A percentile compares a stretch with the other conserved stretches of the same genome.
Evolutionary conservation across 768 basidiomycete species (phyloP).

Genomic region (Lentinula sp.): DNA sequence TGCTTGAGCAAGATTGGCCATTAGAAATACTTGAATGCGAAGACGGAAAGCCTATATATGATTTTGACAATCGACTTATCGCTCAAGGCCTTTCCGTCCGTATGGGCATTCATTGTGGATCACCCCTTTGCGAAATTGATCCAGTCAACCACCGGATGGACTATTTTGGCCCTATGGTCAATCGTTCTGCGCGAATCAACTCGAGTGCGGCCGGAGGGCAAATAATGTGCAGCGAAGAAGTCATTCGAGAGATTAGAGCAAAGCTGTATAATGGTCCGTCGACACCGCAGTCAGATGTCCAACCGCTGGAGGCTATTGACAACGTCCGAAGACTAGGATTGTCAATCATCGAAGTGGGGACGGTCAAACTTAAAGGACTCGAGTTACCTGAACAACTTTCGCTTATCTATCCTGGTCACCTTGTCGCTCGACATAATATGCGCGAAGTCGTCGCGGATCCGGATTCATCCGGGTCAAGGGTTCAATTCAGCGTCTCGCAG

Average conservation of each 20-base stretch:
- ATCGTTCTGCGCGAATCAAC: slow-evolving; percentile 82
- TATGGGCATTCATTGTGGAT: slow-evolving; percentile 96
- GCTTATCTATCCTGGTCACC: slow-evolving; percentile 70
- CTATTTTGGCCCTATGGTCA: slow-evolving; percentile 96
- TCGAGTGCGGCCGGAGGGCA: slow-evolving; percentile 86
- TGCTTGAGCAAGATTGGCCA: slow-evolving; percentile 86
- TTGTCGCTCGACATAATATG: slow-evolving; percentile 67
- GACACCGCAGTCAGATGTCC: slow-evolving; percentile 54
- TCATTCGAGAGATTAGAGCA: slow-evolving; percentile 75
- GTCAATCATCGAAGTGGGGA: slow-evolving; percentile 71
- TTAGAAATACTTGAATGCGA: slow-evolving; percentile 88
- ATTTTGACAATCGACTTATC: slow-evolving; percentile 59
- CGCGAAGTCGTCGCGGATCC: slow-evolving; percentile 28
- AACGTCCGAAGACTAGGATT: slow-evolving; percentile 71
- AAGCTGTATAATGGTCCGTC: slow-evolving; percentile 51
- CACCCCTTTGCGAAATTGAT: slow-evolving; percentile 86
- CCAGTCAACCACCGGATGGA: slow-evolving; percentile 94
- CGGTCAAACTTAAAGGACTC: slow-evolving; percentile 90
- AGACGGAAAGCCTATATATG: slow-evolving; percentile 78
- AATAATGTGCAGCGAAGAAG: slow-evolving; percentile 86
- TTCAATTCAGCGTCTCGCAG: slow-evolving; percentile 69
- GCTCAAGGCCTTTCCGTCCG: slow-evolving; percentile 89
- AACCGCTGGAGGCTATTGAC: slow-evolving; percentile 59
- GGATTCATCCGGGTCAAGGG: slow-evolving; percentile 36
- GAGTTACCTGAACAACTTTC: slow-evolving; percentile 87